Base-by-base conservation (phyloP, 768 basidiomycete species). In the Lactarius trivialis region DNA sequence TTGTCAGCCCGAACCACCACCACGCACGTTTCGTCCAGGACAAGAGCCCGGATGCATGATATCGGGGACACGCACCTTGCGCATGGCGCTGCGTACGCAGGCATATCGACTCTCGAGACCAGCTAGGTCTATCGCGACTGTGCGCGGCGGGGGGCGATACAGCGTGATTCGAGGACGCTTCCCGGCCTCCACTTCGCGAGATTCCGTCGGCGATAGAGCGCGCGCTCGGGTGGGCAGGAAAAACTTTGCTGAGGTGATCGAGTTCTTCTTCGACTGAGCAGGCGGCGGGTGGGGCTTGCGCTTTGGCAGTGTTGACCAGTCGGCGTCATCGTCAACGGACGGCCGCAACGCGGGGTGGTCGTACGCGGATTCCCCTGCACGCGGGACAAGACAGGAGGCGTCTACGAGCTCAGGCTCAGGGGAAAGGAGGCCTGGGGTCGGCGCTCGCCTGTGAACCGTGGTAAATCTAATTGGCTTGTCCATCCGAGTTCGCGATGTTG, bases 131-230 rank as follows among this genome's bases (percentile, higher is more conserved):
- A 58, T 48, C 21, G 41, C 45, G 30, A n/a, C 49, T 6, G 51
- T 43, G 36, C 61, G 64, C 19, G 64, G 48, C n/a, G 64, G 64
- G 24, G 64, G 64, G 36, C 26, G 51, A 36, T 65, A 65, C 24
- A 65, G 49, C 6, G 53, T 51, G 17, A 64, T 41, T 28, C 61
- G 61, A 24, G 56, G 52, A 8, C 64, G 55, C 53, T 65, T 58
- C 45, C 28, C 48, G 7, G 24, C 32, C 30, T 51, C 34, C 17
- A 24, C 56, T 12, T 55, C 62, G n/a, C 30, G 17, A 21, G 26
- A 17, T 15, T 49, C 56, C 15, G 24, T 58, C 48, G 48, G 34
- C 2, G 56, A 26, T 7, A 30, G 28, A 12, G 11, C 37, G 14
- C 28, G 34, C 24, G 45, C 8, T 6, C 19, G 26, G 17, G 32